Evolutionary conservation across 257 asterid genomes (phyloP), one percentile per base, ranked within the genome.

Genomic region (Przewalskia tangutica): DNA sequence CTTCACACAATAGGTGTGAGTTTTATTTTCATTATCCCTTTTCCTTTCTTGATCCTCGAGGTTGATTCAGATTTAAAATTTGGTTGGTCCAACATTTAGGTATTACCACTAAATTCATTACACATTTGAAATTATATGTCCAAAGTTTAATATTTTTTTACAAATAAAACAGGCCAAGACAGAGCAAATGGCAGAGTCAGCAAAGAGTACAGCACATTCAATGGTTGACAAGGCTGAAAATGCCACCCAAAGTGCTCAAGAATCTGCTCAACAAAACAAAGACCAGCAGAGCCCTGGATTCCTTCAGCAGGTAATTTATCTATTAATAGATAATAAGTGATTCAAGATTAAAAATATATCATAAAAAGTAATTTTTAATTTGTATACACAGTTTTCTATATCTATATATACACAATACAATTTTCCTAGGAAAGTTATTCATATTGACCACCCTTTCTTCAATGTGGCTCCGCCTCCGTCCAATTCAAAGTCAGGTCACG

Each of bases 251-350:
- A 71, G 68, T 6, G 55, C 92, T 81, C 86, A 87, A 12, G 83
- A 70, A 5, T 88, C 88, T 51, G 88, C 90, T 81, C 96, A 91
- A 68, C 86, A 46, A 84, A 90, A 82, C 86, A 90, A 89, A 16
- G 92, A 91, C 50, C 85, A 56, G 2, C 81, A 44, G 0, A 48
- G 40, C 8, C 34, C 90, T 42, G 83, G 77, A 13, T 87, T 89
- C 83, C 90, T 91, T 68, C 94, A 90, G 8, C 92, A 91, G 90
- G 92, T 88, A 14, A 27, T 50, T 0, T 44, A 67, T 67, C 16
- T 65, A 51, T 51, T 3, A 51, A 1, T 13, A 53, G 59, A 27
- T 1, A 7, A 46, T 46, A 46, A 46, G 12, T 0, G 59, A 27
- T 34, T 64, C 0, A 32, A 32, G 2, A 64, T 63, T 0, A 20